Conservation (phyloP, 345 rosid species). For the Dipteronia dyeriana region DNA sequence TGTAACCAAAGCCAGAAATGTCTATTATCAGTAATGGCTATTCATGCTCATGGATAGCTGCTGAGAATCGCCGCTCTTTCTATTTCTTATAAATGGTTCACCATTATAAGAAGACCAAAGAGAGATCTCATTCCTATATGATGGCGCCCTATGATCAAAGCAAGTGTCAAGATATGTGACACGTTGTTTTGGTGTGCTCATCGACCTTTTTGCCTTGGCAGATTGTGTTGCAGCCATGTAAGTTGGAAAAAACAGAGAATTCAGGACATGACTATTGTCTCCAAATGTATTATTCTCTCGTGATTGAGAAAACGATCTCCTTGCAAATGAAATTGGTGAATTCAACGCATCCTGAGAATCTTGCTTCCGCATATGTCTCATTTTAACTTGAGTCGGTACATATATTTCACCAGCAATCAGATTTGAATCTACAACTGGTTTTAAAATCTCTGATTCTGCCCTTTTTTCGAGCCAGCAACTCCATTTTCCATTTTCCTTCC, state of each 20-base stretch:
- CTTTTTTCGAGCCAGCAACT: conserved; percentile 36
- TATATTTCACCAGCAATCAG: conserved; percentile 23
- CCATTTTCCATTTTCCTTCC: conserved; percentile 43
- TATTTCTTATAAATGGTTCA: conserved; percentile 30
- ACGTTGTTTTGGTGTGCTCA: conserved; percentile 78
- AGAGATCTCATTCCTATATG: conserved; percentile 32
- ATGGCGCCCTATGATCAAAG: conserved; percentile 37
- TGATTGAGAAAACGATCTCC: conserved; percentile 64
- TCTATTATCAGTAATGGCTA: not conserved
- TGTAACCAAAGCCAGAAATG: not conserved
- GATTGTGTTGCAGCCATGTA: conserved; percentile 74
- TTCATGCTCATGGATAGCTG: conserved; percentile 28
- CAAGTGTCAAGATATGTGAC: conserved; percentile 39
- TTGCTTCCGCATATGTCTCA: conserved; percentile 32
- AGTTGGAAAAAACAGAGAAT: conserved; percentile 58
- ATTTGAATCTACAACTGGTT: conserved; percentile 24
- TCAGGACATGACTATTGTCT: conserved; percentile 43
- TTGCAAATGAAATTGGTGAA: conserved; percentile 52
- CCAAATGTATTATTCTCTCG: conserved; percentile 30
- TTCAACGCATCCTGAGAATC: conserved; percentile 46
- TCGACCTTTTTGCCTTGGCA: conserved; percentile 79
- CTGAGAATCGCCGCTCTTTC: conserved; percentile 28
- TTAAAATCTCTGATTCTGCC: conserved; percentile 26
- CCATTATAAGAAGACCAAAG: conserved; percentile 55
- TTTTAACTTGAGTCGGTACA: conserved; percentile 32